A percentile compares a stretch with the other conserved stretches of the same genome.
phyloP scores from a whole-genome alignment of 2,329 filamentous ascomycete genomes.

The Neurospora crassa region DNA sequence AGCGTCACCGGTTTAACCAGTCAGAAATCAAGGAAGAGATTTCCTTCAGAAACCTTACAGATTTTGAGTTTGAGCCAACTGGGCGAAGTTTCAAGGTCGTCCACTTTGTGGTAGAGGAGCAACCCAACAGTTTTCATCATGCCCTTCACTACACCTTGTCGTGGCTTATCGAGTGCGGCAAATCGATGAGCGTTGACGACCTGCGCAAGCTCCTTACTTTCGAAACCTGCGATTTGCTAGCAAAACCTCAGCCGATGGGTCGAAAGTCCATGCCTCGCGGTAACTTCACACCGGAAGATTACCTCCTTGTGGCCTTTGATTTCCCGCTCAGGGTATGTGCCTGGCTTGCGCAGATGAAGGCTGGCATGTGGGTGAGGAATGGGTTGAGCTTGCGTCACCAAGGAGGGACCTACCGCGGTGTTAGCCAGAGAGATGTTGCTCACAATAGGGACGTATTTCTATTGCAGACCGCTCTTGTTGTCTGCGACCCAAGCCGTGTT shows the following conservation, averaged over 20 bases:
- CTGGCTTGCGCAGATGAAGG: constrained; percentile 97
- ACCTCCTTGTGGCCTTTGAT: constrained; percentile 81
- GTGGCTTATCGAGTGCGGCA: constrained; percentile 87
- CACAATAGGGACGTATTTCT: constrained; percentile 94
- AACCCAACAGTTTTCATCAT: constrained; percentile 95
- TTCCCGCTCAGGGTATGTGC: constrained; percentile 88
- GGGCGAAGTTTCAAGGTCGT: constrained; percentile 58
- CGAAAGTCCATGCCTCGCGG: constrained; percentile 45
- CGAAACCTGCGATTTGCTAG: constrained; percentile 58
- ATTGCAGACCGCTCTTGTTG: constrained; percentile 79
- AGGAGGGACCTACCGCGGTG: constrained; percentile 84
- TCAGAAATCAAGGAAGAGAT: constrained; percentile 83
- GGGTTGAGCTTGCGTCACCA: constrained; percentile 93
- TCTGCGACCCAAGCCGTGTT: constrained; percentile 74
- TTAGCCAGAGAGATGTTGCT: constrained; percentile 80
- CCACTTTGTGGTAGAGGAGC: constrained; percentile 78
- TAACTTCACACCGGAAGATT: constrained; percentile 59
- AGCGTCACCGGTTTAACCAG: constrained; percentile 74
- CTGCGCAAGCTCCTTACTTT: constrained; percentile 63
- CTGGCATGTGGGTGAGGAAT: constrained; percentile 97
- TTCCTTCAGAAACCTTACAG: constrained; percentile 65
- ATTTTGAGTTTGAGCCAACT: constrained; percentile 69
- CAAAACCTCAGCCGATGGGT: constrained; percentile 54
- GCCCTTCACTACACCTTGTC: constrained; percentile 92
- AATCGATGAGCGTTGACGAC: constrained; percentile 58